phyloP scores from a whole-genome alignment of 2,329 filamentous ascomycete species.

The Fusarium agapanthi region DNA sequence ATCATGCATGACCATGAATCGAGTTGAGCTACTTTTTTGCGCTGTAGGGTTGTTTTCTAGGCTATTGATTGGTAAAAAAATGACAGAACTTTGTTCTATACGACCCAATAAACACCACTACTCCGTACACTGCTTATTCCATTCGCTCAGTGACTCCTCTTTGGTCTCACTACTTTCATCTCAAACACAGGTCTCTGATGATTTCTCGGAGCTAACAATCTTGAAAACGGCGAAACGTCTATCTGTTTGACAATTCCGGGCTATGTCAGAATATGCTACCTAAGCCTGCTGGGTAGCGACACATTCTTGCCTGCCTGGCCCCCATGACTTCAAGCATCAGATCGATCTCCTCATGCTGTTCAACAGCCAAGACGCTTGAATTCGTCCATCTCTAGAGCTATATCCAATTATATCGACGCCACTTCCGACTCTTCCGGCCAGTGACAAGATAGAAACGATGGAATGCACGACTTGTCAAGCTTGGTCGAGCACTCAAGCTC shows the following conservation, averaged over 20 bases:
- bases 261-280: neutral
- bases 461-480: neutral
- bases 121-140: neutral
- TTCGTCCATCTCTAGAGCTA: neutral
- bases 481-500: neutral
- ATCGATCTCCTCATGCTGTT: neutral
- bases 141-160: neutral
- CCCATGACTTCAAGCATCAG: neutral
- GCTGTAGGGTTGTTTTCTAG: neutral
- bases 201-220: neutral
- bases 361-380: neutral
- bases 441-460: neutral
- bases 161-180: neutral
- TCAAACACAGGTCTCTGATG: neutral
- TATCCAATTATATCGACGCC: conserved; percentile 6
- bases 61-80: neutral
- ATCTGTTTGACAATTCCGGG: neutral
- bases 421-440: conserved; percentile 27
- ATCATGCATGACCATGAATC: neutral
- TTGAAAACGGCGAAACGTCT: neutral
- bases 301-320: neutral
- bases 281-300: neutral
- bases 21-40: neutral
- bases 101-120: neutral
- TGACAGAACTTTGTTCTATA: neutral